These are phyloP conservation scores for Rhizophagus clarus DNA, from an alignment of 192 early-diverging fungal genomes.

Conservation along the genomic window DNA sequence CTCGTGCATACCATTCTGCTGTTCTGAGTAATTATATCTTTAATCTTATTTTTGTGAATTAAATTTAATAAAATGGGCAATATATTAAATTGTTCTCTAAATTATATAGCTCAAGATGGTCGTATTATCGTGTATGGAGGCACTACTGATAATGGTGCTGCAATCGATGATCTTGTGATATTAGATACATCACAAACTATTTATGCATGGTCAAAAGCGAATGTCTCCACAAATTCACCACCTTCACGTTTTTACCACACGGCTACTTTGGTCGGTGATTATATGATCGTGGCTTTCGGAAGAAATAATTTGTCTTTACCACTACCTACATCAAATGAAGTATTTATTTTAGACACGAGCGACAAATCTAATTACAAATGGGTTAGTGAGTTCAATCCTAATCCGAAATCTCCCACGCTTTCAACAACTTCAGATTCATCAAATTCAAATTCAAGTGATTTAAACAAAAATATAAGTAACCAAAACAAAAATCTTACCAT, in stretches of 20 bases:
- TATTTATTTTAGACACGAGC: neutral
- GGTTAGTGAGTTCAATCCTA: neutral
- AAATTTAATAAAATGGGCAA: neutral
- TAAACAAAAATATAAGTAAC: too few species aligned
- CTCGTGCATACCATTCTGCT: neutral
- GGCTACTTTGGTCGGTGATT: slow-evolving; percentile 6
- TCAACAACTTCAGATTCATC: too few species aligned
- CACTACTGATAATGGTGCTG: neutral
- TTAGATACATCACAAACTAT: neutral
- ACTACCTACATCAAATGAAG: neutral
- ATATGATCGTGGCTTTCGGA: slow-evolving; percentile 14
- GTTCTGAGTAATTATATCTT: slow-evolving; percentile 5
- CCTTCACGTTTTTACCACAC: neutral
- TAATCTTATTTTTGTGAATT: neutral
- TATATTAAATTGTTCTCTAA: neutral
- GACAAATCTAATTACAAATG: slow-evolving; percentile 14
- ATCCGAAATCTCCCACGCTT: too few species aligned
- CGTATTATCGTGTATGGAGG: slow-evolving; percentile 15
- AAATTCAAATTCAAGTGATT: too few species aligned
- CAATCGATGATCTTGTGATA: neutral
- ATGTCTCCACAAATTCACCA: neutral
- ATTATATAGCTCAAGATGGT: slow-evolving; percentile 1
- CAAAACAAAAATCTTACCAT: too few species aligned
- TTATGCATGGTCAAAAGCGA: slow-evolving; percentile 4
- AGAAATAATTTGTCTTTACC: neutral